phyloP scores from a whole-genome alignment of 257 asterid species.

The Solanum clarkiae region DNA sequence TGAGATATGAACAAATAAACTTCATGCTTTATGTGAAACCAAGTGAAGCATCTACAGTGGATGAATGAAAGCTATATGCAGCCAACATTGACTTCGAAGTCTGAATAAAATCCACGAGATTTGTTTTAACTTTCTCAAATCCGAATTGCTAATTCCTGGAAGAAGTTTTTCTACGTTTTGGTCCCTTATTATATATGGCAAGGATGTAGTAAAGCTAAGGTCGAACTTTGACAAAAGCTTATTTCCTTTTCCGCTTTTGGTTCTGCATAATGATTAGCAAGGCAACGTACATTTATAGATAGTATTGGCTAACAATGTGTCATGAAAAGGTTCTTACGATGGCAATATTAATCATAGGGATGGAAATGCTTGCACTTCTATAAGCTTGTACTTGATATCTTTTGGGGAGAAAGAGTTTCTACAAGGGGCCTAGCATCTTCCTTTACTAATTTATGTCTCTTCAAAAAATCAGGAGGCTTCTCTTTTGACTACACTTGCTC shows the following conservation, averaged over 20 bases:
- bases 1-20: background rate
- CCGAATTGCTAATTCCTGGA: background rate
- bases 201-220: background rate
- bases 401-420: background rate
- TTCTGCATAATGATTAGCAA: background rate
- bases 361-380: background rate
- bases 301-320: background rate
- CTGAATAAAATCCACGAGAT: background rate
- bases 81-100: background rate
- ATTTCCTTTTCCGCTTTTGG: background rate
- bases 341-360: background rate
- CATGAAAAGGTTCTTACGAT: background rate
- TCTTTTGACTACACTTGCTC: slow-evolving; percentile 49
- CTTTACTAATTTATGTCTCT: background rate
- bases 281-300: background rate
- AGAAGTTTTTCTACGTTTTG: background rate
- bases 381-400: background rate
- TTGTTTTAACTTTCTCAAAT: background rate
- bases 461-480: slow-evolving; percentile 46
- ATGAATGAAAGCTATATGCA: background rate
- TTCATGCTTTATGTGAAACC: background rate
- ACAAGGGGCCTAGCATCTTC: background rate
- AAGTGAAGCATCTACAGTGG: background rate
- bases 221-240: background rate
- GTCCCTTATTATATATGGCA: background rate